Evolutionary conservation across 2,329 filamentous ascomycete species (phyloP), one percentile per base, ranked within the genome.

Genomic region (Lecanicillium sp.): DNA sequence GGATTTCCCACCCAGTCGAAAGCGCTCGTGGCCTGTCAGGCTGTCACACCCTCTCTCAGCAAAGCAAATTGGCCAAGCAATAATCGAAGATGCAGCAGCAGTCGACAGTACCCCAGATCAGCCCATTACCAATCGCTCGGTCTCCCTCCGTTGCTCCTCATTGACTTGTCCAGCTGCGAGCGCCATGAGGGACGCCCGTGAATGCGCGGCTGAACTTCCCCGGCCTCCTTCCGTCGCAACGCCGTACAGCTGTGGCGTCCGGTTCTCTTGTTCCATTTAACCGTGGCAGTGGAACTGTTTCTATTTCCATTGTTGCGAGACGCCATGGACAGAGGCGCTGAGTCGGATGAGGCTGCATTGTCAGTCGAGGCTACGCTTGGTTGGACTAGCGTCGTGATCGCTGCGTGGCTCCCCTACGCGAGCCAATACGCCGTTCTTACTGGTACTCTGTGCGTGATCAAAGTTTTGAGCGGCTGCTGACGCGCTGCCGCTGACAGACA

Each of bases 121-220:
- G 32, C 44, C 35, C n/a, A n/a, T 33, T 47, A 40, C 44, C 44
- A 47, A 39, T 47, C 44, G 36, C 44, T 47, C 44, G 36, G 44
- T 40, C 44, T 46, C 26, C 36, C 35, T 47, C 44, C 44, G 44
- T n/a, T 47, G 19, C 19, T 33, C 20, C 9, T 33, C 36, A 26
- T 44, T 44, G 41, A 30, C 36, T 44, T 44, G 41, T 29, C 36
- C 20, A 15, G n/a, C 44, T 33, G 20, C 36, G 29, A 37, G 15
- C 20, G 20, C 44, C 27, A n/a, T 24, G 8, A 19, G 21, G 33
- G 19, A 36, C 30, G 32, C 23, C 19, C 37, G 21, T 21, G 7
- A 29, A 27, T 44, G 30, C 21, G 41, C 30, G 41, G 30, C 21
- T 44, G 23, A 27, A 9, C 26, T 15, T 20, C 42, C 42, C n/a